A percentile compares a stretch with the other conserved stretches of the same genome.
phyloP scores from a whole-genome alignment of 305 asterid genomes.

The Ajuga reptans region DNA sequence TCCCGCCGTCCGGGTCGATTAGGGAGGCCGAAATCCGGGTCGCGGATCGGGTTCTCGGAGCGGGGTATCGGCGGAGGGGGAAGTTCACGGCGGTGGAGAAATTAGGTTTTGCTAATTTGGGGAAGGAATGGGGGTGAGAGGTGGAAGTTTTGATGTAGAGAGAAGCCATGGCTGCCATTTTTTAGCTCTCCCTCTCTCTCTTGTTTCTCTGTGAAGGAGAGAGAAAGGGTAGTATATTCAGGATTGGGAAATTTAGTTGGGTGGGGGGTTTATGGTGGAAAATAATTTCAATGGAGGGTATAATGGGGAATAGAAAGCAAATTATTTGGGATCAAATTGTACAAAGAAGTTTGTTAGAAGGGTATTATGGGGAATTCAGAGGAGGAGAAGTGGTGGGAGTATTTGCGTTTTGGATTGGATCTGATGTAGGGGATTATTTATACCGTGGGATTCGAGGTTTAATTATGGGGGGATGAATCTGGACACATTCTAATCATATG shows the following conservation, averaged over 20 bases:
- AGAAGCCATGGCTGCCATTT: constrained; percentile 66
- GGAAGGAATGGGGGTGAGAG: constrained; percentile 25
- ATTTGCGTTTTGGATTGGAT: constrained; percentile 7
- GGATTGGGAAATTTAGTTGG: neutral
- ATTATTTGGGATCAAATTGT: neutral
- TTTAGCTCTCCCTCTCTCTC: constrained; percentile 17
- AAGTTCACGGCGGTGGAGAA: constrained; percentile 24
- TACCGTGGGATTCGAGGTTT: neutral
- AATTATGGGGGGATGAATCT: constrained; percentile 42
- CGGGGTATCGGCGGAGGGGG: constrained; percentile 20
- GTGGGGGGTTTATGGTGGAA: neutral
- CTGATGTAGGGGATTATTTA: constrained; percentile 17
- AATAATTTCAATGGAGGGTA: neutral
- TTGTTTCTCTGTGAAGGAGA: constrained; percentile 13
- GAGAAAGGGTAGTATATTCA: neutral
- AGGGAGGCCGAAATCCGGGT: constrained; percentile 48
- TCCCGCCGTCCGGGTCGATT: constrained; percentile 88
- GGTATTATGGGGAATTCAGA: neutral
- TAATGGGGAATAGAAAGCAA: neutral
- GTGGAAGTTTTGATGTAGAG: constrained; percentile 43
- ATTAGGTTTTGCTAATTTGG: constrained; percentile 32
- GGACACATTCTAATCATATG: constrained; percentile 25
- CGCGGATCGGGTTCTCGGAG: constrained; percentile 22
- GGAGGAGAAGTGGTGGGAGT: neutral
- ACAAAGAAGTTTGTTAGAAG: neutral